These are phyloP conservation scores for Pythium angustatum DNA, from an alignment of 352 stramenopile genomes.

Conservation along the genomic window DNA sequence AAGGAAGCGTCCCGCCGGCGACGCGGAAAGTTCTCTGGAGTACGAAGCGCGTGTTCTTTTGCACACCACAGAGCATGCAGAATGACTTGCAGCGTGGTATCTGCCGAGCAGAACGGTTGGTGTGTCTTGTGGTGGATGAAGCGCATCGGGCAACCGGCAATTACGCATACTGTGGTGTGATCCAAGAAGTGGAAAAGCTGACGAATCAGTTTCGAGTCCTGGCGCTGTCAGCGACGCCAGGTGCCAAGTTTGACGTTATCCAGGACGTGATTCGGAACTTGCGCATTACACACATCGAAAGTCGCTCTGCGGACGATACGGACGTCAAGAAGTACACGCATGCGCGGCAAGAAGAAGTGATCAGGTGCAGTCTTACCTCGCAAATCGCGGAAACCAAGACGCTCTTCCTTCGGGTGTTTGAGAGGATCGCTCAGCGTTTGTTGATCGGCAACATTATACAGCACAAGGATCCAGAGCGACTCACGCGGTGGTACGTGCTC, in stretches of 20 bases:
- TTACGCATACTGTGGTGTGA: slow-evolving; percentile 96
- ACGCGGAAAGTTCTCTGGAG: slow-evolving; percentile 89
- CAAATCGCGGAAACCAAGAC: slow-evolving; percentile 69
- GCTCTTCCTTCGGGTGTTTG: slow-evolving; percentile 64
- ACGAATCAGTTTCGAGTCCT: slow-evolving; percentile 90
- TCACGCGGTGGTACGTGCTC: slow-evolving; percentile 81
- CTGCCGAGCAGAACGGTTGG: slow-evolving; percentile 81
- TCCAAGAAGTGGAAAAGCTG: slow-evolving; percentile 62
- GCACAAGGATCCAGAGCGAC: slow-evolving; percentile 68
- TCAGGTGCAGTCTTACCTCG: slow-evolving; percentile 62
- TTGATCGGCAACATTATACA: slow-evolving; percentile 58
- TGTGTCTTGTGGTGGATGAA: slow-evolving; percentile 98
- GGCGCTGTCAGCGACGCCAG: slow-evolving; percentile 97
- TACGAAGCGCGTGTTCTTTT: slow-evolving; percentile 97
- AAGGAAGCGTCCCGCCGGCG: slow-evolving; percentile 74
- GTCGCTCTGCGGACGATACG: slow-evolving; percentile 92
- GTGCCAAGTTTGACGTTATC: slow-evolving; percentile 94
- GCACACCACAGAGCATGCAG: slow-evolving; percentile 97
- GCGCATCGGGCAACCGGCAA: slow-evolving; percentile 96
- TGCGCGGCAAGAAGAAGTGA: slow-evolving; percentile 79
- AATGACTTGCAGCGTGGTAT: slow-evolving; percentile 93
- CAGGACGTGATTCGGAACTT: slow-evolving; percentile 96
- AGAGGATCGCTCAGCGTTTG: slow-evolving; percentile 62
- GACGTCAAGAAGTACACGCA: slow-evolving; percentile 92
- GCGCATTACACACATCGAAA: slow-evolving; percentile 94